Evolutionary conservation across 805 yeast genomes (phyloP), one percentile per base, ranked within the genome.

Genomic region (Sugiyamaella floridensis): DNA sequence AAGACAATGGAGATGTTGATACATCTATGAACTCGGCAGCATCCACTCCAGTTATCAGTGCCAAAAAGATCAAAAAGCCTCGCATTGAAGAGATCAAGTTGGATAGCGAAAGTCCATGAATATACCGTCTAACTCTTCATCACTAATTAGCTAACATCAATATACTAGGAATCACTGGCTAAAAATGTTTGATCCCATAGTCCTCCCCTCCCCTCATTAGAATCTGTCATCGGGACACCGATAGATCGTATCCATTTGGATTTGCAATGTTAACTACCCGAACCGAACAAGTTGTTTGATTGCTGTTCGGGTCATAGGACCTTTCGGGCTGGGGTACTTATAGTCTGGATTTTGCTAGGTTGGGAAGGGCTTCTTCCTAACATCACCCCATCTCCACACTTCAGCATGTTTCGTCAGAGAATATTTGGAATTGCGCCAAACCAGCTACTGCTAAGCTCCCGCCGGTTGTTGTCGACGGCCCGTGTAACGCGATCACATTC

Each of bases 21-120:
- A 45, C 51, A 11, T 19, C 40, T 6, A 14, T 43, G 7, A 34
- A 34, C 15, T 43, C 51, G n/a, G 53, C 42, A 6, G 29, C 32
- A 4, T 45, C 40, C 6, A 56, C 58, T 12, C 56, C 56, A 7
- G 37, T 32, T 32, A 43, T 43, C 4, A 41, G 51, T n/a, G 47
- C 45, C n/a, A 54, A 53, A 42, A 52, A 47, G 52, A 41, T 42
- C 12, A 57, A 57, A 40, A 53, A 52, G 22, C 19, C 45, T 28
- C 48, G 57, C 4, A 54, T 45, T 10, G 55, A 53, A 7, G 46
- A 41, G 16, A 43, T 53, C 32, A 55, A 53, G 37, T 14, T 32
- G 37, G 37, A 32, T 8, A 14, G n/a, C 12, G 37, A 32, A 4
- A 32, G 37, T 14, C 37, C 37, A 2, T 32, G 37, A 32, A 14